These are phyloP conservation scores for Fusarium sp. DNA, from an alignment of 2,329 filamentous ascomycete genomes.

Conservation along the genomic window DNA sequence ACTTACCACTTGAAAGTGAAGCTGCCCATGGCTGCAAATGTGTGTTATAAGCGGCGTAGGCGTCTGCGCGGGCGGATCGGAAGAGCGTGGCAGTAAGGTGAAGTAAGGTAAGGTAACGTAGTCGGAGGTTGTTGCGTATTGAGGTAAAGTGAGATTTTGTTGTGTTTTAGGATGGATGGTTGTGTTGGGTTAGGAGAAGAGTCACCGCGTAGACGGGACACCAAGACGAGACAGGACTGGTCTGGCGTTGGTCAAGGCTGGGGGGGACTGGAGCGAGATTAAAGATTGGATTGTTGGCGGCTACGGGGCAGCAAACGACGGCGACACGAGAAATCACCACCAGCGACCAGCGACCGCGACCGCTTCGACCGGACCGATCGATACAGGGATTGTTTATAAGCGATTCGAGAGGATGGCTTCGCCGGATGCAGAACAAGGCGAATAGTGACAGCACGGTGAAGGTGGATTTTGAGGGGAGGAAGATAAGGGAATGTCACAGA, in stretches of 20 bases:
- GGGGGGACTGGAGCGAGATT: conserved; percentile 48
- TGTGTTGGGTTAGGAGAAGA: conserved; percentile 43
- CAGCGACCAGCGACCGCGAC: conserved; percentile 27
- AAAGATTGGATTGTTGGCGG: conserved; percentile 48
- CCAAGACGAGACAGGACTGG: conserved; percentile 44
- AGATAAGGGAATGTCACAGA: conserved; percentile 40
- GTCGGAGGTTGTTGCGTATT: conserved; percentile 34
- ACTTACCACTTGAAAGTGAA: conserved; percentile 80
- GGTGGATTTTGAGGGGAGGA: conserved; percentile 27
- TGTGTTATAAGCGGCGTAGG: conserved; percentile 32
- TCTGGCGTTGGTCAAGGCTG: conserved; percentile 46
- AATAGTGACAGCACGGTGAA: conserved; percentile 39
- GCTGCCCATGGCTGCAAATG: conserved; percentile 69
- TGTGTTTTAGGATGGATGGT: conserved; percentile 42
- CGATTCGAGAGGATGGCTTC: conserved; percentile 39
- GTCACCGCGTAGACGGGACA: conserved; percentile 39
- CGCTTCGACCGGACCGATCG: conserved; percentile 36
- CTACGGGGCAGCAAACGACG: conserved; percentile 31
- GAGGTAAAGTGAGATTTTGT: conserved; percentile 39
- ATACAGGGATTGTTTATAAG: conserved; percentile 40
- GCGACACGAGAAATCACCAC: conserved; percentile 34
- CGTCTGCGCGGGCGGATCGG: conserved; percentile 29
- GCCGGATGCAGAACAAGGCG: conserved; percentile 39
- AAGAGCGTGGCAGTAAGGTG: conserved; percentile 25
- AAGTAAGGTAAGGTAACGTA: conserved; percentile 26